Evolutionary conservation across 179 eudicot genomes (phyloP).

Genomic region (Carnegiea gigantea): DNA sequence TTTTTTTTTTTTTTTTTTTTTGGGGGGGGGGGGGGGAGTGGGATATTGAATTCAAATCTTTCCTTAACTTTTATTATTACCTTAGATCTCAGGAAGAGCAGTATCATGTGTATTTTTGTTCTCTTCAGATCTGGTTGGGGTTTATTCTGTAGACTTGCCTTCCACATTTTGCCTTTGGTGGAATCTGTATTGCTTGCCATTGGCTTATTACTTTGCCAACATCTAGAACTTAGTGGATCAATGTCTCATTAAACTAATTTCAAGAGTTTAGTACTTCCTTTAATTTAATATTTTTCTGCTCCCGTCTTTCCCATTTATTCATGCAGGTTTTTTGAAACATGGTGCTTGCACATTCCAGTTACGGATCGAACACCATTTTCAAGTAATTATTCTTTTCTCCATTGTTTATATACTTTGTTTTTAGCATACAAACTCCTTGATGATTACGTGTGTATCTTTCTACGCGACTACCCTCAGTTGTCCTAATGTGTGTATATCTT

Average conservation of each 20-base stretch:
- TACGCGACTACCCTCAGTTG: background rate
- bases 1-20: too few relatives aligned
- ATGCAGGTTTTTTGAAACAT: slow-evolving; percentile 70
- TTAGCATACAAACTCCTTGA: background rate
- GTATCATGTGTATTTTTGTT: background rate
- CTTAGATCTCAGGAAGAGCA: background rate
- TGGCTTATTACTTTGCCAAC: background rate
- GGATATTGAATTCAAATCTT: background rate
- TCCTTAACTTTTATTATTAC: background rate
- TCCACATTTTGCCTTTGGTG: background rate
- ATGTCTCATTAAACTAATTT: background rate
- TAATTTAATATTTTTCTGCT: background rate
- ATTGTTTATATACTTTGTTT: too few relatives aligned
- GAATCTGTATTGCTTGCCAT: background rate
- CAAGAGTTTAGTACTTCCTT: background rate
- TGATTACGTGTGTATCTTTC: too few relatives aligned
- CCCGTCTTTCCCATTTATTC: background rate
- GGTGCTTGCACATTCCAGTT: slow-evolving; percentile 82
- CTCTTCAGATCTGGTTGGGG: too few relatives aligned
- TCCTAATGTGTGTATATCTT: too few relatives aligned
- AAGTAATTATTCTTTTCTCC: slow-evolving; percentile 33
- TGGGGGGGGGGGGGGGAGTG: background rate
- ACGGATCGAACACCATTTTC: slow-evolving; percentile 62
- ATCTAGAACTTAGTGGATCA: background rate
- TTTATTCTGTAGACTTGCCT: too few relatives aligned